A percentile compares a stretch with the other conserved stretches of the same genome.
These are phyloP conservation scores for Lipomyces oligophaga DNA, from an alignment of 805 yeast species.

Conservation along the genomic window DNA sequence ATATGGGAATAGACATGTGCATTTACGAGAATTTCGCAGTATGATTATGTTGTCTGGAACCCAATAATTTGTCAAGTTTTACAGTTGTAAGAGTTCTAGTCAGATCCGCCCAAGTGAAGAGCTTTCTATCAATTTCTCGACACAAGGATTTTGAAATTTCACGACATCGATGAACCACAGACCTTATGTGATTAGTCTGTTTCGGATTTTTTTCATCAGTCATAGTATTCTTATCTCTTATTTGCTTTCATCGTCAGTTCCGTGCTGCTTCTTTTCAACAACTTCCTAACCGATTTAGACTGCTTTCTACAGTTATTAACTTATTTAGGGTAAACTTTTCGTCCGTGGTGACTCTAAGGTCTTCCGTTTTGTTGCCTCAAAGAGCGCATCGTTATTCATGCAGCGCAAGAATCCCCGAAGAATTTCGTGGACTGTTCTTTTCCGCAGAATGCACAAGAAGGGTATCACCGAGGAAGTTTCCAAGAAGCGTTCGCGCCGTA, in stretches of 20 bases:
- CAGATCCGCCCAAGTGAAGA: too few relatives aligned
- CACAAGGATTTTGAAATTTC: too few relatives aligned
- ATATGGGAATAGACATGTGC: too few relatives aligned
- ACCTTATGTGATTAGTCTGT: too few relatives aligned
- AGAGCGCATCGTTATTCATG: conserved; percentile 95
- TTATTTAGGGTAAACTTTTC: conserved; percentile 74
- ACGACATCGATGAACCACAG: too few relatives aligned
- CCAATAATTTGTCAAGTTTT: too few relatives aligned
- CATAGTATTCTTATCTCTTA: background rate
- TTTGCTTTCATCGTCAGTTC: background rate
- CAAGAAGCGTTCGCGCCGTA: conserved; percentile 95
- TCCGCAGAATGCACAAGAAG: conserved; percentile 99
- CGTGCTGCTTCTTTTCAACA: background rate
- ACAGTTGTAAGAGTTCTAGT: too few relatives aligned
- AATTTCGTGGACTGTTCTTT: conserved; percentile 98
- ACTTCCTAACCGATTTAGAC: background rate
- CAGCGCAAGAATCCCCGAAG: conserved; percentile 99
- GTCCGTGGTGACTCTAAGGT: conserved; percentile 99
- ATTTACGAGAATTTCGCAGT: too few relatives aligned
- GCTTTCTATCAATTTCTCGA: too few relatives aligned
- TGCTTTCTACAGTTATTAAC: background rate
- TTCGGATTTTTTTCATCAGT: too few relatives aligned
- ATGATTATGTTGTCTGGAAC: too few relatives aligned
- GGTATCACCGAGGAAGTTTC: conserved; percentile 97
- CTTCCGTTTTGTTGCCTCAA: conserved; percentile 98